Base-by-base conservation (phyloP, 2,329 filamentous ascomycete genomes). In the Chaetomium strumarium region DNA sequence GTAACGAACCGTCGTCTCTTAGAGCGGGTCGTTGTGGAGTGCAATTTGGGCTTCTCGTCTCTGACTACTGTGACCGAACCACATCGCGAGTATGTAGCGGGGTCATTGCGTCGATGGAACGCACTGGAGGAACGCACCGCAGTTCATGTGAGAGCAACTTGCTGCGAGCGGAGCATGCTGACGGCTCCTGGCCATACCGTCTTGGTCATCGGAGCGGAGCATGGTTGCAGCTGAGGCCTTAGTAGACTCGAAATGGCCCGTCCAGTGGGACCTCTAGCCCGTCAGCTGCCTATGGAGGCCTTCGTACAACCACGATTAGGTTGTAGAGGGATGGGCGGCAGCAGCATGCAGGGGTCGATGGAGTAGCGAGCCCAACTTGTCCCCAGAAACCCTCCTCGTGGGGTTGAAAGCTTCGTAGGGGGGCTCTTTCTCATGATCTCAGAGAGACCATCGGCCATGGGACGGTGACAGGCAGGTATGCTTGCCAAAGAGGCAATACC, bases 111-210 rank as follows among this genome's bases (percentile, higher is more conserved):
- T 45, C 24, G 36, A 37, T n/a, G 41, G 49, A 53, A 50, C 37
- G 51, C 53, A 52, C 53, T 46, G 42, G n/a, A 37, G 41, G 49
- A 53, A 50, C 37, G 51, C 53, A 52, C 53, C 44, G 42, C 36
- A 57, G 51, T 60, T 62, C 60, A 63, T 62, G 59, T 60, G 57
- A 63, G 60, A 58, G 34, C 9, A 45, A 34, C 36, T 42, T 59
- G 52, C 58, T 62, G 60, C 59, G 53, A 51, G 54, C 47, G 10
- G 52, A 44, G 50, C 39, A 40, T 49, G 44, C 33, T 46, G 34
- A 41, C 40, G 46, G 30, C 49, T n/a, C 24, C 41, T 40, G 20
- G 37, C 30, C 34, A 33, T 47, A 47, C 31, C n/a, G 46, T 45
- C 16, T 19, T 41, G 14, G 8, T 19, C 36, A 42, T 34, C 40